Conservation (phyloP, 495 filamentous ascomycete genomes). For the Amorphotheca resinae region DNA sequence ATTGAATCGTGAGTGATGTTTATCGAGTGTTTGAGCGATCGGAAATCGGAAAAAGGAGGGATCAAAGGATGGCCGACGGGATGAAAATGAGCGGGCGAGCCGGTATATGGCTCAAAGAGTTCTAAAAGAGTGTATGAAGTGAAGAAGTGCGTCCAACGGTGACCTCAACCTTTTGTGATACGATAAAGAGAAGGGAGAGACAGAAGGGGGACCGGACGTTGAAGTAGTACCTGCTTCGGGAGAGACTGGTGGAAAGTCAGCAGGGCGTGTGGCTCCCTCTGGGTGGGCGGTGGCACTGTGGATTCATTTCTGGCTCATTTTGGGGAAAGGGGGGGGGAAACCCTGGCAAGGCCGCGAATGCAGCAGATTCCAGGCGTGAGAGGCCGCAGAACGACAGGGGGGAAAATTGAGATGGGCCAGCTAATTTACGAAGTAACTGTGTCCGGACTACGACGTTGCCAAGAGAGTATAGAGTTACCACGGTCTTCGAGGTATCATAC, state of each 20-base stretch:
- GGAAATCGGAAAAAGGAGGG: conserved; percentile 1
- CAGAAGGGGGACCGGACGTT: conserved; percentile 1
- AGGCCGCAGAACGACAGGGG: no score
- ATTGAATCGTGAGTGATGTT: neutral
- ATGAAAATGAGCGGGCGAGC: conserved; percentile 19
- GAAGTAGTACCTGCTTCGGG: conserved; percentile 6
- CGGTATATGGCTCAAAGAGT: conserved; percentile 17
- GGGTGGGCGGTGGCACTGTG: no score
- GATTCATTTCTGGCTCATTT: no score
- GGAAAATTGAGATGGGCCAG: conserved; percentile 17
- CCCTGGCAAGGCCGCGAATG: neutral
- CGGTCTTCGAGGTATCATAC: no score
- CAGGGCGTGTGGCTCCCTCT: no score
- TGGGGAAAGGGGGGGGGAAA: neutral
- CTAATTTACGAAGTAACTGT: conserved; percentile 4
- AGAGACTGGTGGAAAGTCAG: neutral
- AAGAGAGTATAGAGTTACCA: neutral
- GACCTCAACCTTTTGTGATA: conserved; percentile 3
- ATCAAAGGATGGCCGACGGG: conserved; percentile 6
- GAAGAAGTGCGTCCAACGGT: conserved; percentile 9
- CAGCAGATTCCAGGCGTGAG: no score
- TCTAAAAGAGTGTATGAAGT: conserved; percentile 14
- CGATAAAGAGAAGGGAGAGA: conserved; percentile 6
- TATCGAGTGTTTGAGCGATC: conserved; percentile 1
- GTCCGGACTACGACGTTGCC: no score